These are phyloP conservation scores for Lactarius sanguifluus DNA, from an alignment of 768 basidiomycete genomes.

Conservation along the genomic window DNA sequence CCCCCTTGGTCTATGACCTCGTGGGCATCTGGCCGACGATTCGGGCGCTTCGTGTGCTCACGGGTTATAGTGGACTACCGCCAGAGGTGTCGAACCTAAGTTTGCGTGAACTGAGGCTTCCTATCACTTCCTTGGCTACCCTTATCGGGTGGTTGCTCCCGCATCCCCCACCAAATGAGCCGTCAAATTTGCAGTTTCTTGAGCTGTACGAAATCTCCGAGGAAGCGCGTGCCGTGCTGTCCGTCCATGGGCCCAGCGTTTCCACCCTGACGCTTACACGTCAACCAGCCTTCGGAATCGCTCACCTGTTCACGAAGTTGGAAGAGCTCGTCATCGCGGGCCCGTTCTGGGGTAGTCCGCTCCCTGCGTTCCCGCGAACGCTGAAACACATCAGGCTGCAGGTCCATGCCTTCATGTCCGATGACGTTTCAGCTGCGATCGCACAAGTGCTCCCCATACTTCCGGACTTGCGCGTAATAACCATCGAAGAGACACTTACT, in stretches of 20 bases:
- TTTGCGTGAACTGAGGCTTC: conserved; percentile 23
- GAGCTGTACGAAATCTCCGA: conserved; percentile 21
- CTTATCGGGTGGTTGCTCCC: conserved; percentile 22
- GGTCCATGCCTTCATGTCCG: conserved; percentile 22
- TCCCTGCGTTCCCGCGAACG: conserved; percentile 17
- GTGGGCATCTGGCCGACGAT: conserved; percentile 16
- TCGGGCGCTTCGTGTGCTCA: conserved; percentile 21
- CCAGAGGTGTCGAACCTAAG: not conserved
- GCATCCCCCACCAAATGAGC: not conserved
- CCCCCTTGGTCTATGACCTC: conserved; percentile 17
- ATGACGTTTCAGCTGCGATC: conserved; percentile 9
- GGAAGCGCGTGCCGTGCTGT: not conserved
- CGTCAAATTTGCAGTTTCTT: conserved; percentile 10
- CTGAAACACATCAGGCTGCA: conserved; percentile 24
- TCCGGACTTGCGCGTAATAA: conserved; percentile 9
- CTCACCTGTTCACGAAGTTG: conserved; percentile 15
- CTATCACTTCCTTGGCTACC: conserved; percentile 16
- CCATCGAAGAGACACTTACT: conserved; percentile 15
- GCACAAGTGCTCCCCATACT: conserved; percentile 2
- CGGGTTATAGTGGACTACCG: not conserved
- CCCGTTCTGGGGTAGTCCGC: conserved; percentile 20
- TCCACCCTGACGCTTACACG: conserved; percentile 18
- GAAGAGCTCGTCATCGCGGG: conserved; percentile 21
- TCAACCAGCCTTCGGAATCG: conserved; percentile 18
- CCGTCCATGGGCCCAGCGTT: conserved; percentile 9